Evolutionary conservation across 805 yeast species (phyloP), one percentile per base, ranked within the genome.

Genomic region (Soucietia sequanensis): DNA sequence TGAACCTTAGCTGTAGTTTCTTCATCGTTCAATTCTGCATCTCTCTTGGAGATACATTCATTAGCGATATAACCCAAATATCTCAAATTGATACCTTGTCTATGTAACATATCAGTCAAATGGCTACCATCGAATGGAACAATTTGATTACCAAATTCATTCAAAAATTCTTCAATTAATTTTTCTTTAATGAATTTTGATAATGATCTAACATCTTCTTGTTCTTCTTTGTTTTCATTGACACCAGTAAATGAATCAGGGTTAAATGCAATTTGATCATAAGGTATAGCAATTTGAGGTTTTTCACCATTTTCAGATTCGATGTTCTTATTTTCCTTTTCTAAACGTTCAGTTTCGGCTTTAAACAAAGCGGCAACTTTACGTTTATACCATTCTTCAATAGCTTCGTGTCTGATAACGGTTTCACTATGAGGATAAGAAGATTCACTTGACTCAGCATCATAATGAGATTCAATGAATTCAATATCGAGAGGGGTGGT

Each of bases 331-430:
- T 58, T 65, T 33, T 61, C 63, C 37, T 56, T 52, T 35, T 70
- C 68, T 37, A 66, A 65, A 34, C 62, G 65, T 37, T 76, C 79
- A 27, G 79, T 65, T 48, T 77, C 78, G 1, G 54, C 62, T 39
- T 71, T 71, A 42, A 80, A 56, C 30, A 68, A 67, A 14, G 65
- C 68, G 11, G 84, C 75, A 3, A 84, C 73, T 53, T 81, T 78
- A 39, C 78, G 60, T 52, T 76, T 76, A 82, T 93, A 87, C 96
- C 96, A 91, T 48, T 81, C 86, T 47, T 81, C 91, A 31, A 91
- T 78, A 12, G 96, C 93, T 63, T 91, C 98, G 44, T 80, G 80
- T 64, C 98, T 81, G 29, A 91, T 52, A 17, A 84, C 75, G 10
- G 84, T 71, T 60, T 88, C 86, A 44, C 78, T 76, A 54, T 88